A percentile compares a stretch with the other conserved stretches of the same genome.
Conservation (phyloP, 306 rosid genomes). For the Cyclanthera cordifolia region DNA sequence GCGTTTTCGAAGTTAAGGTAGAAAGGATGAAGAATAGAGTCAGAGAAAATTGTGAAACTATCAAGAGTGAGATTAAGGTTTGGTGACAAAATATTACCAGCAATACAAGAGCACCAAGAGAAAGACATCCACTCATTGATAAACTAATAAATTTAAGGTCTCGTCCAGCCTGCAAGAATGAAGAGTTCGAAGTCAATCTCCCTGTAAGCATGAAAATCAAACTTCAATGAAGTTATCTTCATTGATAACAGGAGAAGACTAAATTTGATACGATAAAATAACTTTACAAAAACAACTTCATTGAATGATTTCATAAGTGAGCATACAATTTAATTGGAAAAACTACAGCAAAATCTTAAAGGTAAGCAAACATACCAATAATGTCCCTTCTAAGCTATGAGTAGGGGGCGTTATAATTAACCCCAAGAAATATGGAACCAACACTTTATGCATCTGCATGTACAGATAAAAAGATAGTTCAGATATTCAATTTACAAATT, state of each 20-base stretch:
- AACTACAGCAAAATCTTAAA: neutral
- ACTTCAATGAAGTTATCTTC: neutral
- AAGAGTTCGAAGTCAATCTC: neutral
- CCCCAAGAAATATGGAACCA: conserved; percentile 67
- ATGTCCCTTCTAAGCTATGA: conserved; percentile 77
- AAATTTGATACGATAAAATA: neutral
- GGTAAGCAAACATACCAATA: conserved; percentile 49
- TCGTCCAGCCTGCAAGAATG: conserved; percentile 66
- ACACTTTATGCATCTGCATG: conserved; percentile 73
- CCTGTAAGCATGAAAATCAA: neutral
- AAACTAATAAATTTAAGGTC: conserved; percentile 65
- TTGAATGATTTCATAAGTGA: too few species aligned
- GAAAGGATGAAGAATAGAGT: neutral
- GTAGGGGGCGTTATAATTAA: conserved; percentile 61
- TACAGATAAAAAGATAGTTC: neutral
- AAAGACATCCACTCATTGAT: conserved; percentile 71
- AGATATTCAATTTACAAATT: conserved; percentile 28
- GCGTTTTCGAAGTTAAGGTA: neutral
- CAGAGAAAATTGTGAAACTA: neutral
- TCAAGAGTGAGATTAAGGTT: conserved; percentile 11
- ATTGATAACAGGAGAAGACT: neutral
- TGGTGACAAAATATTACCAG: conserved; percentile 29
- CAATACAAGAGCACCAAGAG: conserved; percentile 38
- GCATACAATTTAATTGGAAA: neutral
- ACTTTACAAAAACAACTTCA: neutral